Evolutionary conservation across 1,139 yeast genomes (phyloP), one percentile per base, ranked within the genome.

Genomic region (Spathaspora sp.): DNA sequence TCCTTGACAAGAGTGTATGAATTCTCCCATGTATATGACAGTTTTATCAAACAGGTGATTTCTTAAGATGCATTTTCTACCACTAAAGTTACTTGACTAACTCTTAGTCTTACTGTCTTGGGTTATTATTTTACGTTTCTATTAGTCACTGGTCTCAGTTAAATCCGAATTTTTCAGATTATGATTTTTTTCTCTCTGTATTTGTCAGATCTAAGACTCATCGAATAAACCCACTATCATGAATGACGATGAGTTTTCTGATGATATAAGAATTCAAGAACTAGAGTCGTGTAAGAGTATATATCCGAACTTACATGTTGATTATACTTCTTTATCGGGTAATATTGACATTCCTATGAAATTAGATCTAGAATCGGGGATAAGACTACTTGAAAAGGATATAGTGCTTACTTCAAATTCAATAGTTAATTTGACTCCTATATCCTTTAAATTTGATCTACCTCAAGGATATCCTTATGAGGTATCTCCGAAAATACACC

Each of bases 281-380:
- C 57, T 82, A 24, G 74, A 70, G 43, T 72, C 81, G 2, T 55
- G 82, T 31, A 53, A 53, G 45, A 74, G 77, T 2, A 81, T 82
- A 41, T 83, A 69, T 54, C 84, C 84, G 1, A 80, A 80, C 51
- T 11, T 26, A 11, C 29, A 26, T 26, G n/a, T 26, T 11, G 29
- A 26, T 10, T 20, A 20, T 20, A 20, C 23, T 20, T 20, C 23
- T 9, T 26, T 26, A 11, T 57, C 55, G 9, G 77, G 77, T 2
- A 24, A 53, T 0, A 51, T 72, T 1, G 51, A 47, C 2, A 57
- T 75, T 3, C 71, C 70, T 0, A 47, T 73, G 1, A 46, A 45
- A 2, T 42, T 60, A 17, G 70, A 65, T 8, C 11, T 3, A 9
- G 29, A 26, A 26, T 5, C 29, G 29, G 29, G 9, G n/a, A 26